Base-by-base conservation (phyloP, 495 filamentous ascomycete species). In the Penicillium diatomitis region DNA sequence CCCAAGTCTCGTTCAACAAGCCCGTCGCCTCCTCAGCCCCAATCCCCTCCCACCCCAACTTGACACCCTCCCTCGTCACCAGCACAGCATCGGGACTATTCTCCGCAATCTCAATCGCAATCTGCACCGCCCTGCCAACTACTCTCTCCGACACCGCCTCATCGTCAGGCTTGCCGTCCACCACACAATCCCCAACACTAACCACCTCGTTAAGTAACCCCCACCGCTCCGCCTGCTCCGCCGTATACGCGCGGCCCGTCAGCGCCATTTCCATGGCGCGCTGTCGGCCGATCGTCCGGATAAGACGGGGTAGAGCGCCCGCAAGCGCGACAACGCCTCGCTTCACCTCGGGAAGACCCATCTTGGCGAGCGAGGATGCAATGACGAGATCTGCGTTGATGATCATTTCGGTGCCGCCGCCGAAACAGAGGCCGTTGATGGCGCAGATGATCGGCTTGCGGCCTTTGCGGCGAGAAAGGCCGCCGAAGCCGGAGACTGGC, bases 51-150 rank as follows among this genome's bases (percentile, higher is more conserved):
- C 84, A 88, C 0, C 80, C 83, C 60, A 83, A 54, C 68, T 81
- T 82, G 8, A 92, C 54, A 12, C 86, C 87, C 59, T 80, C 77
- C 10, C 85, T 74, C 50, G 66, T 84, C 6, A 84, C 81, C 56
- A 90, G 74, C 36, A 90, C 78, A 47, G 80, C 73, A 65, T 92
- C 87, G 32, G 86, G 87, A 62, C 84, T 87, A 66, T 83, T 83
- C 50, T 48, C 63, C 41, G 67, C 63, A 51, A 73, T 73, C 46
- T 57, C 39, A 36, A 4, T 38, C 32, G 70, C 63, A 62, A 73
- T 59, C 78, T 80, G 44, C 71, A 83, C 44, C 38, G 79, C 78
- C 63, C 78, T 72, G 20, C 56, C 59, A 29, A 77, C 62, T 32
- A 70, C 45, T 69, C 75, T 38, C 40, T 30, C 32, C 32, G 42